Conservation (phyloP, 306 rosid species). For the Gynostemma pentaphyllum region DNA sequence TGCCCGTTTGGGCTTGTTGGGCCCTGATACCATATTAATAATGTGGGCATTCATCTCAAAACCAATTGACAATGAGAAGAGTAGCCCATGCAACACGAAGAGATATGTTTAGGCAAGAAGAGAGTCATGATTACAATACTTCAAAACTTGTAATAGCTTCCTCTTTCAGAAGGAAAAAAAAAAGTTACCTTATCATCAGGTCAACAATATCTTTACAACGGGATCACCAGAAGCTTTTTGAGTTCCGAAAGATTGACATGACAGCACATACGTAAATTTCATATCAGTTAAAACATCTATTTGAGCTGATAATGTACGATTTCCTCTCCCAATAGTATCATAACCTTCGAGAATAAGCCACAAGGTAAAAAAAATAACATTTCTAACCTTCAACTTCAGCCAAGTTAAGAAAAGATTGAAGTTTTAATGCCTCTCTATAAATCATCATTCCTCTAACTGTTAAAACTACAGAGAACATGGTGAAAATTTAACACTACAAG, state of each 20-base stretch:
- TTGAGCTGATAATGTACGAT: slow-evolving; percentile 45
- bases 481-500: slow-evolving; percentile 9
- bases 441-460: slow-evolving; percentile 99
- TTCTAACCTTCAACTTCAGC: slow-evolving; percentile 85
- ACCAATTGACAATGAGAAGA: too few relatives aligned
- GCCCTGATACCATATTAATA: too few relatives aligned
- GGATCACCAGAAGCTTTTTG: slow-evolving; percentile 62
- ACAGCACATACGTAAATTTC: slow-evolving; percentile 73
- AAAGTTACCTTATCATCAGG: slow-evolving; percentile 58
- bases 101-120: slow-evolving; percentile 21
- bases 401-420: slow-evolving; percentile 89
- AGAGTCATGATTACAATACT: slow-evolving; percentile 12
- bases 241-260: slow-evolving; percentile 78
- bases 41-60: too few relatives aligned
- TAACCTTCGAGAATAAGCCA: slow-evolving; percentile 64
- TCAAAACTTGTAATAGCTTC: neutral
- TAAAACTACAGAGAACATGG: slow-evolving; percentile 15
- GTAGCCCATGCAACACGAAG: slow-evolving; percentile 97
- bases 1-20: too few relatives aligned
- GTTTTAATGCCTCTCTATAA: slow-evolving; percentile 85
- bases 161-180: neutral
- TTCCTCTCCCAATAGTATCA: slow-evolving; percentile 59
- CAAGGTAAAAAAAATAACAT: neutral
- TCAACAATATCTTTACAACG: slow-evolving; percentile 53
- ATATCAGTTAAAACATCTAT: slow-evolving; percentile 85